Evolutionary conservation across 1,139 yeast genomes (phyloP), one percentile per base, ranked within the genome.

Genomic region (Meyerozyma carpophila): DNA sequence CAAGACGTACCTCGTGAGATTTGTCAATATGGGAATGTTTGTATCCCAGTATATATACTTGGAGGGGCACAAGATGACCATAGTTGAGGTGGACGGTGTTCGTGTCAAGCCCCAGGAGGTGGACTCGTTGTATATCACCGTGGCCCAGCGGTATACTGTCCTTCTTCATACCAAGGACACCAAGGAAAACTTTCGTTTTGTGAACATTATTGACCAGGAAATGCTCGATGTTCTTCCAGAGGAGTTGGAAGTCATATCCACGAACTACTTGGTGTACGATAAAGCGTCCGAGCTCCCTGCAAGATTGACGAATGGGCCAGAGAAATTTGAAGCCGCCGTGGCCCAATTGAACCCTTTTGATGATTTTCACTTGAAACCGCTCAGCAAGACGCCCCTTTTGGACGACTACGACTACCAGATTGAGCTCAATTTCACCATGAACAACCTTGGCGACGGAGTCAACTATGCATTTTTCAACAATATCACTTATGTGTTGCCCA

Each of bases 401-500:
- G 79, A 76, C 10, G 84, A 82, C 32, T 77, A 85, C 32, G 91
- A 84, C 60, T 71, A 73, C 48, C 76, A 72, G 44, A 74, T 84
- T 43, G 73, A 75, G 18, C 67, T 84, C 45, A 78, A 77, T 55
- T 79, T 84, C 47, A 68, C 67, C 44, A 84, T 84, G 91, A 77
- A 78, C 25, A 83, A 81, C 53, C 69, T 84, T 47, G 86, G 82
- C 29, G 81, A 84, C 56, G 93, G 93, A 55, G 70, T 82, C 36
- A 82, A 81, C 54, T 84, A 84, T 59, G 91, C 93, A 7, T 82
- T 84, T 61, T 84, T 84, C 74, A 83, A 84, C 59, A 78, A 82
- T 54, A 60, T 81, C 50, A 77, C 89, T 2, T 83, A 75, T 50
- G 74, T 75, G 40, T 65, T 73, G 13, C 90, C 91, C 39, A 79